Conservation (phyloP, 2,329 filamentous ascomycete species). For the Juglanconis oblonga region DNA sequence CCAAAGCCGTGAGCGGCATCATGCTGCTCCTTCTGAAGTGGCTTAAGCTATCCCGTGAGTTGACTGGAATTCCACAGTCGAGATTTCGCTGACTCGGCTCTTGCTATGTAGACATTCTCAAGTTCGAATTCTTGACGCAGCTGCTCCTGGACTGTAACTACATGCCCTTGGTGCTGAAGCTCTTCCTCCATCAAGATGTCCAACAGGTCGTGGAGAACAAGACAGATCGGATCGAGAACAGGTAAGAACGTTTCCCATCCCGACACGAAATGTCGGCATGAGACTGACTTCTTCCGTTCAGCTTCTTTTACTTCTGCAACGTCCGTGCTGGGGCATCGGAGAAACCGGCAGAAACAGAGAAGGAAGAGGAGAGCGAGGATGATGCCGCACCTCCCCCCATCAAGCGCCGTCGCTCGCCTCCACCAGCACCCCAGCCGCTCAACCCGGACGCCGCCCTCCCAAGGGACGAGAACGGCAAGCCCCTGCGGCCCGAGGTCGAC, state of each 20-base stretch:
- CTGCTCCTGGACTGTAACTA: constrained; percentile 94
- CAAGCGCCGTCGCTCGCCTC: constrained; percentile 51
- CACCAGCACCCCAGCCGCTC: constrained; percentile 31
- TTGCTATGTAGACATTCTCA: constrained; percentile 68
- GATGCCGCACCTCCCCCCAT: constrained; percentile 87
- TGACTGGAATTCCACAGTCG: background rate
- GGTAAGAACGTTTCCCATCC: constrained; percentile 45
- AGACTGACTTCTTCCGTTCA: constrained; percentile 29
- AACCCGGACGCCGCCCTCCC: constrained; percentile 22
- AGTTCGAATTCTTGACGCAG: constrained; percentile 94
- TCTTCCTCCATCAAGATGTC: constrained; percentile 91
- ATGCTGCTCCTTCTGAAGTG: constrained; percentile 89
- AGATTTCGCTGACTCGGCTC: background rate
- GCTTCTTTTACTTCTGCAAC: constrained; percentile 91
- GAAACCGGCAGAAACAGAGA: constrained; percentile 18
- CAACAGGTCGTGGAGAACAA: constrained; percentile 85
- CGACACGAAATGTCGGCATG: background rate
- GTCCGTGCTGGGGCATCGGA: constrained; percentile 43
- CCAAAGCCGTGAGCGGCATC: constrained; percentile 88
- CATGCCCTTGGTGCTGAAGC: constrained; percentile 84
- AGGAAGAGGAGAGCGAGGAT: constrained; percentile 57
- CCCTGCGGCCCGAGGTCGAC: constrained; percentile 64
- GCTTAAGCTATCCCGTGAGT: constrained; percentile 90
- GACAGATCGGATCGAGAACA: constrained; percentile 77
- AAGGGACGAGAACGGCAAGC: constrained; percentile 16